Conservation (phyloP, 176 grass and related monocot species). For the Avena sativa region DNA sequence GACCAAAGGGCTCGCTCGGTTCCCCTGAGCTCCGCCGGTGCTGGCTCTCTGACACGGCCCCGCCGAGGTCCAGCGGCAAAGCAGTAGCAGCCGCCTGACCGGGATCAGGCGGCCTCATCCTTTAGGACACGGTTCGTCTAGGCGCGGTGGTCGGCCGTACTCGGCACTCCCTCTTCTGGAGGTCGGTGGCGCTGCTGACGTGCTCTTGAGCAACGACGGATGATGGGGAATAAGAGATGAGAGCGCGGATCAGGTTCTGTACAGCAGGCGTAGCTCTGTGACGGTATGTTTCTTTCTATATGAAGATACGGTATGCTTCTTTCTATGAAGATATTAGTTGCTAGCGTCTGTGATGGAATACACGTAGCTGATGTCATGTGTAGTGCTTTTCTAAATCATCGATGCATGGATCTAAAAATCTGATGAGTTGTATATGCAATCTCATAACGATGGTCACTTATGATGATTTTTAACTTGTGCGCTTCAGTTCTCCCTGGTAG, state of each 20-base stretch:
- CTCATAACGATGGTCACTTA: neutral
- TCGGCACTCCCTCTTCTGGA: neutral
- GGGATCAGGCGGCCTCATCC: no score
- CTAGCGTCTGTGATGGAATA: neutral
- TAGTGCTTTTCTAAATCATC: no score
- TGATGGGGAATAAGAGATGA: neutral
- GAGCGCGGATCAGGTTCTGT: no score
- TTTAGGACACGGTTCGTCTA: no score
- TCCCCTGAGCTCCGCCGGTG: no score
- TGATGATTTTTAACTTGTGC: no score
- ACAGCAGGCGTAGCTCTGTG: constrained; percentile 77
- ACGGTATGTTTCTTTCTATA: constrained; percentile 51
- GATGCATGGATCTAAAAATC: neutral
- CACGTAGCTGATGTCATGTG: neutral
- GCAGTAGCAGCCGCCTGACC: no score
- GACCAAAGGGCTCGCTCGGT: no score
- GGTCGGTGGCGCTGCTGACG: neutral
- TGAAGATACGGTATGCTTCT: neutral
- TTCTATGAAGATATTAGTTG: neutral
- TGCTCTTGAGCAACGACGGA: neutral
- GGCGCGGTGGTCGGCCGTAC: no score
- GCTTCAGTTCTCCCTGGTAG: no score
- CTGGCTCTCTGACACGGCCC: no score
- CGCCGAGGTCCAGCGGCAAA: no score
- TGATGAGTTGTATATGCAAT: neutral